phyloP scores from a whole-genome alignment of 306 rosid species.

The Ochetophila trinervis region DNA sequence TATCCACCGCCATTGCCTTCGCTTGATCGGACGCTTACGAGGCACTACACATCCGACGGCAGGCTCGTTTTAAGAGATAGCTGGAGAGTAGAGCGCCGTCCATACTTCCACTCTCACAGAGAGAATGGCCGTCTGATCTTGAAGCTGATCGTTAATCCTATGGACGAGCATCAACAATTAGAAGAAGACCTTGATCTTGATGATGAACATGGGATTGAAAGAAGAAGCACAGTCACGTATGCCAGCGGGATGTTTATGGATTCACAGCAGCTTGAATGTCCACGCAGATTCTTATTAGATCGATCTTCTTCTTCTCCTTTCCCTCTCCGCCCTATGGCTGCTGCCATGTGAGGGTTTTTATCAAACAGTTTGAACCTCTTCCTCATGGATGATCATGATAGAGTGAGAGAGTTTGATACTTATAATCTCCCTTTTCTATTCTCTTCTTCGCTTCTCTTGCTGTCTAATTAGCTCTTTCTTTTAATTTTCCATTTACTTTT shows the following conservation, averaged over 20 bases:
- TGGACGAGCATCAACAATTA: constrained; percentile 1
- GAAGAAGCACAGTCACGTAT: neutral
- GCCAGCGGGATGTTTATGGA: neutral
- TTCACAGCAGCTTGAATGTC: neutral
- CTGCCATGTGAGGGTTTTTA: constrained; percentile 14
- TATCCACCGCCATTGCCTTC: constrained; percentile 51
- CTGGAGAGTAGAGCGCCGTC: constrained; percentile 27
- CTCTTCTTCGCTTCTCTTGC: too few species aligned
- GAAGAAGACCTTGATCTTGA: constrained; percentile 1
- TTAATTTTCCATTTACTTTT: too few species aligned
- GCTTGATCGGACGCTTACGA: constrained; percentile 30
- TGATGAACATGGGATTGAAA: too few species aligned
- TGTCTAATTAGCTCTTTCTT: too few species aligned
- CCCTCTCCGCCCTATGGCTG: constrained; percentile 35
- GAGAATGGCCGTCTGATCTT: constrained; percentile 49
- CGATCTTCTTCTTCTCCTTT: constrained; percentile 41
- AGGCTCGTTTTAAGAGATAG: constrained; percentile 36
- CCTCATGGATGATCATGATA: too few species aligned
- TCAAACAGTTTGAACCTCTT: neutral
- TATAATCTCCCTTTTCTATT: too few species aligned
- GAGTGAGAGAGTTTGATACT: too few species aligned
- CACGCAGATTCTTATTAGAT: constrained; percentile 17
- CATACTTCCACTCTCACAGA: constrained; percentile 34
- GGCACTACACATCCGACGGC: constrained; percentile 33
- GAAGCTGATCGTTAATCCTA: constrained; percentile 26